These are phyloP conservation scores for Trametes cubensis DNA, from an alignment of 768 basidiomycete genomes.

Conservation along the genomic window DNA sequence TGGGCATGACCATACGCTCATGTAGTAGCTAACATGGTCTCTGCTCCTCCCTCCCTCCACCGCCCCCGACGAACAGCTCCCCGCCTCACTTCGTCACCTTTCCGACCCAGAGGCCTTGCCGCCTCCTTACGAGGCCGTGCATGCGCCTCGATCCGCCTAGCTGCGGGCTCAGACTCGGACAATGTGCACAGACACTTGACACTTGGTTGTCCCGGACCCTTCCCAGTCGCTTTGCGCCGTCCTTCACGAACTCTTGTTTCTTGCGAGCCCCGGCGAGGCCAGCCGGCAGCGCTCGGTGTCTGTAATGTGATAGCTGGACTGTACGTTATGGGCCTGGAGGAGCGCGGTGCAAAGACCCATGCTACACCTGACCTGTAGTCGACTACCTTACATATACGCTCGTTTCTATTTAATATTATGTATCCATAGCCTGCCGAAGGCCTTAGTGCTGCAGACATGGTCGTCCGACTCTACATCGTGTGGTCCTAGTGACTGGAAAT, in stretches of 20 bases:
- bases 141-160: background rate
- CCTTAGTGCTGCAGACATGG: no score
- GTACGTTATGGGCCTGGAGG: conserved; percentile 25
- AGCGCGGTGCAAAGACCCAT: conserved; percentile 12
- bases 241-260: background rate
- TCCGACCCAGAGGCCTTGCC: no score
- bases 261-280: conserved; percentile 11
- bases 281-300: conserved; percentile 7
- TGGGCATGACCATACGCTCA: background rate
- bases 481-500: no score
- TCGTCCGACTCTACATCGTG: no score
- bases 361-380: conserved; percentile 23
- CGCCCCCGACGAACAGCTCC: no score
- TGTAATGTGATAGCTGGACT: conserved; percentile 27
- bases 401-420: conserved; percentile 24
- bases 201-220: background rate
- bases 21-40: background rate
- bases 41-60: background rate
- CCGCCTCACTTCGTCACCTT: no score
- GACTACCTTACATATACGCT: conserved; percentile 15
- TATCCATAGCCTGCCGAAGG: background rate
- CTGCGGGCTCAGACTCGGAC: background rate
- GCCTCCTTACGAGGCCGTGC: no score
- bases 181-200: conserved; percentile 4
- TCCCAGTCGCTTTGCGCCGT: conserved; percentile 7